A percentile compares a stretch with the other conserved stretches of the same genome.
phyloP scores from a whole-genome alignment of 352 stramenopile genomes.

The Globisporangium viniferum region DNA sequence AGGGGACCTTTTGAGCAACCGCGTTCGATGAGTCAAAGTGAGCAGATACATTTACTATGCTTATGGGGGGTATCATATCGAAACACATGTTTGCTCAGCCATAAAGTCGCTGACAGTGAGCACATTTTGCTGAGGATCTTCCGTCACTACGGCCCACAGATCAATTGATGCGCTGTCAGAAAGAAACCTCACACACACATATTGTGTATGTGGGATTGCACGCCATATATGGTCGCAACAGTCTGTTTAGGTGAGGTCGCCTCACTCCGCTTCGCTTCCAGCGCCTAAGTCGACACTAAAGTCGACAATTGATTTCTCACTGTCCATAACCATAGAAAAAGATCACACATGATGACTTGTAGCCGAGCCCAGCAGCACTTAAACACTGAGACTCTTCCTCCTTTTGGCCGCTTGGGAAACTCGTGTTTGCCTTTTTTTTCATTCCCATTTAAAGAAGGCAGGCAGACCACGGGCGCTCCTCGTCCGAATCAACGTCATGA shows the following conservation, averaged over 20 bases:
- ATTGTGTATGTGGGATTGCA: too few species aligned
- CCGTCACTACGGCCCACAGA: background rate
- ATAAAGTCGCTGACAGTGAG: too few species aligned
- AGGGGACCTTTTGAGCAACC: too few species aligned
- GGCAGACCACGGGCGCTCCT: background rate
- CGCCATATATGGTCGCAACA: too few species aligned
- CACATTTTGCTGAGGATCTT: too few species aligned
- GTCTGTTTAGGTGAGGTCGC: too few species aligned
- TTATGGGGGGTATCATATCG: too few species aligned
- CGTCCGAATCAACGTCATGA: background rate
- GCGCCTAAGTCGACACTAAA: background rate
- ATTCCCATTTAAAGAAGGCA: background rate
- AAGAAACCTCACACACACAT: background rate
- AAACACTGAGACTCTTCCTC: background rate
- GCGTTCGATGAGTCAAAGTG: too few species aligned
- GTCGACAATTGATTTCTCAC: background rate
- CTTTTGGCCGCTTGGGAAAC: background rate
- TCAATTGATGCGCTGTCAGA: background rate
- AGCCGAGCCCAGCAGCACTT: background rate
- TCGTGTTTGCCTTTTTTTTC: background rate
- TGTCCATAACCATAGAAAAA: background rate
- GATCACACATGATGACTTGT: background rate
- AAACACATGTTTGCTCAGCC: too few species aligned
- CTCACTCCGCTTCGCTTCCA: too few species aligned
- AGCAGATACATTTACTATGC: too few species aligned